phyloP scores from a whole-genome alignment of 176 grass and related monocot species.

The Eragrostis curvula region DNA sequence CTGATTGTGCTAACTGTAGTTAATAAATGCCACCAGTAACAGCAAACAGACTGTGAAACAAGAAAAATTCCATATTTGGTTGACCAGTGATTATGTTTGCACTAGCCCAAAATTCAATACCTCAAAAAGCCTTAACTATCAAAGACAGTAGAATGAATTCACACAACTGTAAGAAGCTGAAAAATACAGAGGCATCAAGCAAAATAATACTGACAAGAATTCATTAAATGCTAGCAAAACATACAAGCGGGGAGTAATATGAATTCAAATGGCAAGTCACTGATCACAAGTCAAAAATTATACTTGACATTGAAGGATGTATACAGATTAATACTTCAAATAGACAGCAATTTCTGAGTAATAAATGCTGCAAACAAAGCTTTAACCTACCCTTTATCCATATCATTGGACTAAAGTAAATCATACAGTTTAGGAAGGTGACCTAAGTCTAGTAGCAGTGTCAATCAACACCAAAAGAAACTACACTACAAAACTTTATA shows the following conservation, averaged over 20 bases:
- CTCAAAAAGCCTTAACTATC: neutral
- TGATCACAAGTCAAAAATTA: conserved; percentile 18
- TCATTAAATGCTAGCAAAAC: neutral
- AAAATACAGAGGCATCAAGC: neutral
- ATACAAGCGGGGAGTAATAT: neutral
- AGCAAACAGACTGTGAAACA: neutral
- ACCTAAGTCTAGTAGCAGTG: conserved; percentile 35
- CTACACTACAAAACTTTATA: conserved; percentile 54
- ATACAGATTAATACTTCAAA: neutral
- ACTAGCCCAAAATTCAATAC: conserved; percentile 13
- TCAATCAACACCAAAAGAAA: conserved; percentile 16
- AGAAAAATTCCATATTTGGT: neutral
- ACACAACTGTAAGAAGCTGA: neutral
- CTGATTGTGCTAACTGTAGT: neutral
- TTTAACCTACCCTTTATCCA: conserved; percentile 19
- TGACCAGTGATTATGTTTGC: neutral
- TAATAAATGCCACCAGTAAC: neutral
- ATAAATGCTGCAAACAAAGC: conserved; percentile 18
- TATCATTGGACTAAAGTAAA: conserved; percentile 37
- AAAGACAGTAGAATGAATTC: conserved; percentile 13
- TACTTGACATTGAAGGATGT: conserved; percentile 15
- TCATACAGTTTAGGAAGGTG: conserved; percentile 41
- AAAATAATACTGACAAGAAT: neutral
- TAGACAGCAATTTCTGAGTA: conserved; percentile 10
- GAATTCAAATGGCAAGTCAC: neutral